Evolutionary conservation across 768 basidiomycete species (phyloP).

Genomic region (Floccularia luteovirens): DNA sequence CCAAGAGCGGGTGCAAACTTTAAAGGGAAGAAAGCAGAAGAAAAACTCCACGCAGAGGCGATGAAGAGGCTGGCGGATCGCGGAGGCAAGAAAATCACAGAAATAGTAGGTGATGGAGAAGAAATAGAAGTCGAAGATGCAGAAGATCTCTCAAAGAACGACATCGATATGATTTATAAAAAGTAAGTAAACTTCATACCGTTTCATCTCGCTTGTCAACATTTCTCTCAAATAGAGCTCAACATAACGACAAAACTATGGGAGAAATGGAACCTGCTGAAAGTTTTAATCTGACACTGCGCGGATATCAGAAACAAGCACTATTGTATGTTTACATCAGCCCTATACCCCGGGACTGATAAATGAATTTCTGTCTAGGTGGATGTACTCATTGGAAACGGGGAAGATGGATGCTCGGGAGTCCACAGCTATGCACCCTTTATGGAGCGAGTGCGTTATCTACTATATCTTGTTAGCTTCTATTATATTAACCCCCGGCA

Average conservation of each 20-base stretch:
- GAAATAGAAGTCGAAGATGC: conserved; percentile 80
- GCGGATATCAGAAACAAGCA: conserved; percentile 93
- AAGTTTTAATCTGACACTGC: conserved; percentile 67
- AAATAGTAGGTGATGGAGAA: conserved; percentile 75
- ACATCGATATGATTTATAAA: conserved; percentile 78
- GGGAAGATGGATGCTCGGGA: conserved; percentile 65
- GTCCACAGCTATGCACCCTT: conserved; percentile 75
- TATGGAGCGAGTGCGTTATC: conserved; percentile 81
- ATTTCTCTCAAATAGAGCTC: conserved; percentile 50
- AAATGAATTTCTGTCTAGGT: conserved; percentile 32
- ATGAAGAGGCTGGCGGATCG: conserved; percentile 31
- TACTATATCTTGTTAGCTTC: conserved; percentile 1
- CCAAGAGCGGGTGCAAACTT: conserved; percentile 44
- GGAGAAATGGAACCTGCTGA: conserved; percentile 75
- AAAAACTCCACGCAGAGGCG: conserved; percentile 28
- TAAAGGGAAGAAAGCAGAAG: conserved; percentile 21
- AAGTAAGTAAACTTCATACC: conserved; percentile 37
- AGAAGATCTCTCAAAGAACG: conserved; percentile 75
- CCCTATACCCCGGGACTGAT: not conserved
- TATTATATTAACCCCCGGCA: conserved; percentile 18
- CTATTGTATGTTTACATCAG: conserved; percentile 42
- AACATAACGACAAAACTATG: conserved; percentile 69
- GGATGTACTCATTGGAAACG: conserved; percentile 88
- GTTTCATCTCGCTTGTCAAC: not conserved
- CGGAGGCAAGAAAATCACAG: conserved; percentile 40